phyloP scores from a whole-genome alignment of 2,329 filamentous ascomycete genomes.

The Penicillium sp. region DNA sequence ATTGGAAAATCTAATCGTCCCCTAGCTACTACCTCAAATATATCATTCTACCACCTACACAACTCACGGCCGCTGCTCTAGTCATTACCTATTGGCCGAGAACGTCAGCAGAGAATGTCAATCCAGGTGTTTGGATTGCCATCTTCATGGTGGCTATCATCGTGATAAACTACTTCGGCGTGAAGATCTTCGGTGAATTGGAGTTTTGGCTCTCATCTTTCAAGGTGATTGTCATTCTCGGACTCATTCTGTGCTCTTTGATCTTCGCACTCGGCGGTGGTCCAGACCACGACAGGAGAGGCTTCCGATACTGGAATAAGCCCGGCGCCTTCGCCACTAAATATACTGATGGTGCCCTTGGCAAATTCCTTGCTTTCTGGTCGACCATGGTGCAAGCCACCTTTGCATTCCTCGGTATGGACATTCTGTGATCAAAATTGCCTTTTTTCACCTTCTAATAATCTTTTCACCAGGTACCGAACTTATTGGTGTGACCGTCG shows the following conservation, averaged over 20 bases:
- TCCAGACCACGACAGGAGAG: constrained; percentile 64
- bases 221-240: constrained; percentile 66
- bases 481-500: constrained; percentile 59
- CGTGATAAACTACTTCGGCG: constrained; percentile 63
- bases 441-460: constrained; percentile 30
- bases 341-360: constrained; percentile 6
- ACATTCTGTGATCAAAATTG: constrained; percentile 50
- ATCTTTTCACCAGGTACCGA: constrained; percentile 61
- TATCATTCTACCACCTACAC: constrained; percentile 2
- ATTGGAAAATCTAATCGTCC: not conserved
- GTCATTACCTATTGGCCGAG: constrained; percentile 16
- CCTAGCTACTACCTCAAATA: constrained; percentile 3
- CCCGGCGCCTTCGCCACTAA: constrained; percentile 42
- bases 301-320: constrained; percentile 60
- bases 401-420: constrained; percentile 61
- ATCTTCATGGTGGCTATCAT: constrained; percentile 23
- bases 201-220: constrained; percentile 48
- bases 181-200: constrained; percentile 67
- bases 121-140: not conserved
- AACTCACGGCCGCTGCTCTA: constrained; percentile 24
- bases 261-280: constrained; percentile 78
- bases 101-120: constrained; percentile 5
- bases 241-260: constrained; percentile 69
- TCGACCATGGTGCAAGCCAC: constrained; percentile 39
- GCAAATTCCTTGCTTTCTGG: constrained; percentile 5